Evolutionary conservation across 768 basidiomycete genomes (phyloP).

Genomic region (Pleurotus giganteus): DNA sequence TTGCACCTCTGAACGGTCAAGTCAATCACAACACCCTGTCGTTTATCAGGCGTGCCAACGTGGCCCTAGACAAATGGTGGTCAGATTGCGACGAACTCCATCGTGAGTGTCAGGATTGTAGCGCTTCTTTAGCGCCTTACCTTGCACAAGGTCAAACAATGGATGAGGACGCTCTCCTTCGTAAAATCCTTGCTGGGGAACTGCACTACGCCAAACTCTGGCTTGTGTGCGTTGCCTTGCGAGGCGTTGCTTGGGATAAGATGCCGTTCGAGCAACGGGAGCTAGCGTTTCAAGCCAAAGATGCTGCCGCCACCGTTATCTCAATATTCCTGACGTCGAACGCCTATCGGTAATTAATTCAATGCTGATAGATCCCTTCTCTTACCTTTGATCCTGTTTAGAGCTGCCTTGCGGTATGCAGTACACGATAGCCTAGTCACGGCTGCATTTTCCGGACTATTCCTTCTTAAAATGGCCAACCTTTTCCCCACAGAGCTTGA

Average conservation of each 20-base stretch:
- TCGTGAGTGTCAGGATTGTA: conserved; percentile 14
- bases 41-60: conserved; percentile 83
- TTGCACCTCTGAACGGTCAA: conserved; percentile 82
- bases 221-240: conserved; percentile 89
- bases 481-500: conserved; percentile 87
- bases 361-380: conserved; percentile 4
- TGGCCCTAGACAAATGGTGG: conserved; percentile 91
- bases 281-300: conserved; percentile 92
- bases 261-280: conserved; percentile 95
- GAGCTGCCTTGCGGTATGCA: conserved; percentile 87
- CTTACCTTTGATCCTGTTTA: conserved; percentile 23
- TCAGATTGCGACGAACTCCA: conserved; percentile 84
- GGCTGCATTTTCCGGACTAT: conserved; percentile 87
- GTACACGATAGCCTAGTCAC: conserved; percentile 93
- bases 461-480: conserved; percentile 92
- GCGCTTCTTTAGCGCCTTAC: neutral
- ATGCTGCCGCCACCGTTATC: conserved; percentile 84
- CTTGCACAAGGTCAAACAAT: conserved; percentile 60
- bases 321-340: conserved; percentile 79
- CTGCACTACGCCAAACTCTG: conserved; percentile 92
- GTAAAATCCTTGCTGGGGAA: conserved; percentile 86
- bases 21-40: conserved; percentile 82
- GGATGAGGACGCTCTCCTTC: conserved; percentile 82
- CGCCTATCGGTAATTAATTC: conserved; percentile 66
- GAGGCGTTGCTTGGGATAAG: conserved; percentile 94